Percentiles rank a stretch among this genome's conserved stretches.
Evolutionary conservation across 2,329 filamentous ascomycete genomes (phyloP).

Genomic region (Graphilbum ipis-grandicollis): DNA sequence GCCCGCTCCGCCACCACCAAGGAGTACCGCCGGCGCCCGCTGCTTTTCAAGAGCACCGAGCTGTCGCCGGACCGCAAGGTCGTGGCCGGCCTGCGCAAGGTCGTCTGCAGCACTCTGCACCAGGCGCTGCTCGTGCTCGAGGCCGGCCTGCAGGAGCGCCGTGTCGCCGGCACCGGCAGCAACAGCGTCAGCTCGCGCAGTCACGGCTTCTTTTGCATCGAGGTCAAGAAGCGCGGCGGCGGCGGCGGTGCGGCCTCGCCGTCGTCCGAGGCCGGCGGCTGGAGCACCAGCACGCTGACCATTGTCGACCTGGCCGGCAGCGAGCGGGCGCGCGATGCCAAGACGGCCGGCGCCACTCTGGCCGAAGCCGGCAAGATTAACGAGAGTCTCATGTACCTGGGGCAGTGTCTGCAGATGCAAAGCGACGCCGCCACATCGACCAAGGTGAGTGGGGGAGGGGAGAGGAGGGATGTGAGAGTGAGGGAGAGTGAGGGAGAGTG

Average conservation of each 20-base stretch:
- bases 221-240: conserved; percentile 91
- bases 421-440: conserved; percentile 57
- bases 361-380: conserved; percentile 98
- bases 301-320: conserved; percentile 89
- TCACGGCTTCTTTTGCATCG: conserved; percentile 90
- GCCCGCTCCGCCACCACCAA: conserved; percentile 44
- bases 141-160: conserved; percentile 69
- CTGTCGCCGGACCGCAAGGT: conserved; percentile 80
- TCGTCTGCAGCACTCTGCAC: conserved; percentile 64
- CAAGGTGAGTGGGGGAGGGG: no score
- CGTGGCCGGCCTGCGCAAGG: conserved; percentile 78
- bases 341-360: conserved; percentile 81
- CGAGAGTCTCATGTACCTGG: conserved; percentile 93
- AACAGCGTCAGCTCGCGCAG: conserved; percentile 87
- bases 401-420: conserved; percentile 92
- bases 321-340: conserved; percentile 80
- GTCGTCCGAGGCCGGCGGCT: no score
- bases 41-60: conserved; percentile 88
- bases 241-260: no score
- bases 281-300: conserved; percentile 65
- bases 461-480: not conserved
- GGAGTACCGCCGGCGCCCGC: conserved; percentile 55
- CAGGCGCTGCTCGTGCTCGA: conserved; percentile 85
- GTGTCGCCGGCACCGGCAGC: conserved; percentile 78
- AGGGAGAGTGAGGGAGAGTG: not conserved